Base-by-base conservation (phyloP, 2,329 filamentous ascomycete species). In the Bipolaris sorokiniana region DNA sequence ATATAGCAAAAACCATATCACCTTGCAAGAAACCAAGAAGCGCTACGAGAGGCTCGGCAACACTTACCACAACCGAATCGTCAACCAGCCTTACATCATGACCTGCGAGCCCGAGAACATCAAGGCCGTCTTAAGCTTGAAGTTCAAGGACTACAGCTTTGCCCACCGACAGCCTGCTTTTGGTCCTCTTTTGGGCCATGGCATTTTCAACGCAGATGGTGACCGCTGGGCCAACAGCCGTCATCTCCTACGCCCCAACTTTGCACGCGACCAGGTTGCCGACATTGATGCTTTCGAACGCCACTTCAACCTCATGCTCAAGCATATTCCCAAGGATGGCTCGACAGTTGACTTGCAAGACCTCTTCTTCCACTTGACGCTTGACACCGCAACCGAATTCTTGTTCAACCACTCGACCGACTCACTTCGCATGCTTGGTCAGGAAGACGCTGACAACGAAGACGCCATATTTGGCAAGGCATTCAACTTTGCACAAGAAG, bases 281-380 rank as follows among this genome's bases (percentile, higher is more conserved):
- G 81, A 86, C 65, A 69, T 86, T 5, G 75, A 78, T 1, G 84
- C 83, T 1, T 87, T 89, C 49, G 87, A 90, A 64, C 75, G 71
- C 2, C 86, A 90, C 74, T 79, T 88, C 15, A 73, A 79, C 31
- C 78, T 82, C 23, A 76, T 91, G 54, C 78, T 90, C 23, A 77
- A 80, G n/a, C 80, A 82, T 20, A 80, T 91, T 7, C 86, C 86
- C 77, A 84, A 55, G 81, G 87, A 45, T 74, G 74, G 74, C 26
- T 60, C 78, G 13, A 75, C 74, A 3, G 64, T 77, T 20, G 75
- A 78, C 54, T 54, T 78, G 5, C 75, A 77, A 44, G 64, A 68
- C 10, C 72, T 82, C 13, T 82, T 83, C 71, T 82, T 82, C 73
- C 70, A 75, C n/a, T 58, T 82, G 10, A 82, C 81, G 1, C 78